Evolutionary conservation across 2,329 filamentous ascomycete species (phyloP), one percentile per base, ranked within the genome.

Genomic region (Botryotinia narcissicola): DNA sequence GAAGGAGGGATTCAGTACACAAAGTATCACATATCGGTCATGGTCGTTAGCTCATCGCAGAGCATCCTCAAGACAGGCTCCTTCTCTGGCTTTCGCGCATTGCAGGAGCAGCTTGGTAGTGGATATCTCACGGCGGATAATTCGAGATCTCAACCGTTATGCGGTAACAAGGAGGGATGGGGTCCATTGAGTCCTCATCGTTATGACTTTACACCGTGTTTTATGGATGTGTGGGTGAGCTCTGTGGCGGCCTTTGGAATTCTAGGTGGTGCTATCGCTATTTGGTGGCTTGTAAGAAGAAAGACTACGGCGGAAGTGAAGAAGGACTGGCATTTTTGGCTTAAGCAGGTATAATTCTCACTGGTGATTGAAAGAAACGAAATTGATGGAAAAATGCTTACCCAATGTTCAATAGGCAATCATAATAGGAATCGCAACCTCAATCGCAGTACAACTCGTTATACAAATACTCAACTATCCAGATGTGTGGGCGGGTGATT

Each of bases 161-260:
- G 95, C 84, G 90, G 92, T 82, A 96, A 97, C 83, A 86, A 87
- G 72, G 95, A 98, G 83, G 97, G 96, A 80, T 99, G 96, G 96
- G 97, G 97, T 1, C 96, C 96, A 35, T 81, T 99, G 81, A 98
- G 94, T 83, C 90, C 91, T 51, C 87, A 90, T 77, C 88, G 95
- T 82, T 98, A 94, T 83, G 96, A 99, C 84, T 94, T 99, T 80
- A 98, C 96, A 25, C 95, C 96, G 59, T 99, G 96, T 85, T 99
- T 99, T 81, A 90, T 98, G 79, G 97, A 99, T 82, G 89, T 97
- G 35, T 95, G 93, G 89, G 89, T 98, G 74, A 89, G 92, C 48
- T 84, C 87, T 2, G 93, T 97, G 42, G 93, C 93, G 14, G 87
- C 86, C 22, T 97, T 92, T 84, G 95, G 95, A 25, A 86, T 98